Evolutionary conservation across 345 rosid genomes (phyloP), one percentile per base, ranked within the genome.

Genomic region (Heritiera littoralis): DNA sequence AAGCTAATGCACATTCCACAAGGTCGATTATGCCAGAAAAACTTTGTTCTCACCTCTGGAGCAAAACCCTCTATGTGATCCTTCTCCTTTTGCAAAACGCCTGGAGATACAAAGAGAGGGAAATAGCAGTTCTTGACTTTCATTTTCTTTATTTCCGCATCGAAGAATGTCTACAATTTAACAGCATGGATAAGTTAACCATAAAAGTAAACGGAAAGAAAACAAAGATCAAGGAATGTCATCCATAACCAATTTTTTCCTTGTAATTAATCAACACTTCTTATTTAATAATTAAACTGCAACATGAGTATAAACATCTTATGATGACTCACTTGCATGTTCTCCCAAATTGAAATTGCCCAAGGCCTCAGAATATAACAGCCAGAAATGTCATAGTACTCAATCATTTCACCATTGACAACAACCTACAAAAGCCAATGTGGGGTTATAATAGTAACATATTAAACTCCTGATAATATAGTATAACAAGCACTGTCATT

Each of bases 321-420:
- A 23, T 23, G 28, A 70, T 0, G 55, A 89, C 95, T 89, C 80
- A 94, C 98, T 35, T 94, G 99, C 95, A 96, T 88, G 83, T 75
- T 86, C 85, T 96, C 97, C 99, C 99, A 96, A 83, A 96, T 89
- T 5, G 93, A 78, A 93, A 96, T 96, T 63, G 99, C 88, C 97
- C 99, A 96, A 59, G 98, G 97, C 93, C 98, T 89, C 79, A 96
- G 89, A 77, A 94, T 94, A 77, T 96, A 96, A 84, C 98, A 94
- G 28, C 98, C 99, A 80, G 99, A 96, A 73, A 92, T 92, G 71
- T 96, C 99, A 78, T 94, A 96, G 85, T 96, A 96, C 67, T 96
- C 99, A 0, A 96, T 96, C 99, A 94, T 92, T 83, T 96, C 93
- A 32, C 89, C 90, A 68, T 89, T 89, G 82, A 94, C 97, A 87